Base-by-base conservation (phyloP, 192 early-diverging fungal genomes). In the Coemansia pectinata region DNA sequence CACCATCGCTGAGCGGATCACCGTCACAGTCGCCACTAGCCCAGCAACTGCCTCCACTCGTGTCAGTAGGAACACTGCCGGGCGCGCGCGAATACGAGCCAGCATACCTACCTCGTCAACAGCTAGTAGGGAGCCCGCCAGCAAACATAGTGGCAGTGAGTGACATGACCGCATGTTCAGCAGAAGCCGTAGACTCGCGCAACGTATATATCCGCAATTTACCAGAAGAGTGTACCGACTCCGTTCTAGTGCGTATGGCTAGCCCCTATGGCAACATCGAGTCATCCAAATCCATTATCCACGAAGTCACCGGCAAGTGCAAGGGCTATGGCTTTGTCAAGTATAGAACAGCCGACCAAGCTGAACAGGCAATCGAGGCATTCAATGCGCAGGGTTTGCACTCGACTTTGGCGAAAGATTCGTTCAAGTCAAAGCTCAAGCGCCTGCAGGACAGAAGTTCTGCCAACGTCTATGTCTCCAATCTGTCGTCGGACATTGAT, bases 321-420 rank as follows among this genome's bases (percentile, higher is more conserved):
- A 94, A 94, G 76, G 93, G 93, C 4, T 96, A 92, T 78, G 94
- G 94, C 10, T 96, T 96, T 71, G 91, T 93, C 29, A 91, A 93
- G 87, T 96, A 91, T 79, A 86, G 90, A 45, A 88, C 86, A 2
- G 89, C 84, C 23, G 86, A 85, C 11, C 87, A 92, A 62, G 91
- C 92, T 0, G 66, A 83, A 27, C 29, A 63, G 12, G 93, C 93
- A 23, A 92, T 96, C 66, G 80, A 84, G 50, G 93, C 86, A 19
- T 80, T 96, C 23, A 87, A 81, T 27, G 73, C 74, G 5, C 65
- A 84, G 67, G 93, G 92, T 6, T 85, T 88, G 41, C 88, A 90
- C 63, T 90, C 88, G n/a, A 90, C 89, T 2, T 84, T 93, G 88
- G 94, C 94, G 1, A 87, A 85, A 70, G 91, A 92, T 67, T 91